These are phyloP conservation scores for Russula virescens DNA, from an alignment of 768 basidiomycete genomes.

Conservation along the genomic window DNA sequence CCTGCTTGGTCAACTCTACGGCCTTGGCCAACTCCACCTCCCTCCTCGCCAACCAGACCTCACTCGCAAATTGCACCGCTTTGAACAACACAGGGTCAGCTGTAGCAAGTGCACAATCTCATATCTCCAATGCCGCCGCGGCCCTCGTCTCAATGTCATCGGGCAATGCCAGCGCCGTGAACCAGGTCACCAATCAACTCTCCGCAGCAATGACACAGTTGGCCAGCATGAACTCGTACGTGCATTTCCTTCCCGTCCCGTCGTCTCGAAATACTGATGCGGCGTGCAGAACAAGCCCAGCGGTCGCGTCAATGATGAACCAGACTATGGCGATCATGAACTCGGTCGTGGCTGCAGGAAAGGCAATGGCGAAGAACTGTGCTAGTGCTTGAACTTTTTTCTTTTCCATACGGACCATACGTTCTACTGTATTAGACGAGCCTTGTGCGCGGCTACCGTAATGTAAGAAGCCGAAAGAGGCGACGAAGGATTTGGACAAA, in stretches of 20 bases:
- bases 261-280: not conserved
- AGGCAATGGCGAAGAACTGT: not conserved
- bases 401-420: not conserved
- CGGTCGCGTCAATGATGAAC: not conserved
- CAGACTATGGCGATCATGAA: not conserved
- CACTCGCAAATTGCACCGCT: not conserved
- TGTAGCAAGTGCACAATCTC: not conserved
- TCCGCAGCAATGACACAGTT: not conserved
- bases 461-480: conserved; percentile 1
- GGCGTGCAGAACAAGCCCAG: not conserved
- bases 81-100: not conserved
- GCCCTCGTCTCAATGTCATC: not conserved
- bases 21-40: not conserved
- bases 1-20: not conserved
- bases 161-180: not conserved
- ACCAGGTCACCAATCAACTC: conserved; percentile 4
- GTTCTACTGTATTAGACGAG: not conserved
- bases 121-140: not conserved
- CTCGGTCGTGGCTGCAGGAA: not conserved
- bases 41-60: not conserved
- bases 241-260: not conserved
- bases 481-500: not conserved
- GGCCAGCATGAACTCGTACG: not conserved
- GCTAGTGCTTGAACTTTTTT: conserved; percentile 1
- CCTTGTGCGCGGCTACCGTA: conserved; percentile 2